Evolutionary conservation across 257 asterid genomes (phyloP), one percentile per base, ranked within the genome.

Genomic region (Perilla frutescens): DNA sequence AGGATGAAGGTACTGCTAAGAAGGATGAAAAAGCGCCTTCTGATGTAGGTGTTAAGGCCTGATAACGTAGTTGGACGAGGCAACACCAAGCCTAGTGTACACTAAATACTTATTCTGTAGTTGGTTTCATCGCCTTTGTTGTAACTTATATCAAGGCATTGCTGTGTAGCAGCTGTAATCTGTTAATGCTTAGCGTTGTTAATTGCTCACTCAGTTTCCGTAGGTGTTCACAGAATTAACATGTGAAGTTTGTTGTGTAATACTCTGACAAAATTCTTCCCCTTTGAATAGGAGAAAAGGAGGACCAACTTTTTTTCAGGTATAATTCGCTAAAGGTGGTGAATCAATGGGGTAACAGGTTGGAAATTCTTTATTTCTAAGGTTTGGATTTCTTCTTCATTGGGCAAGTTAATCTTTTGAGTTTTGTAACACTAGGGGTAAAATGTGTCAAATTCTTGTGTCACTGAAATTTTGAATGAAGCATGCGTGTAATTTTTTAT

Each of bases 11-110:
- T 14, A 84, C 66, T 62, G 81, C 66, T 6, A 85, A 57, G 45
- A 79, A 84, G 73, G 85, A 76, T 54, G 81, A 65, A 11, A 76
- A 64, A 8, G 74, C 79, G 48, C 70, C 88, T 77, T 48, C 90
- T 1, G 55, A 71, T 66, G 80, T 74, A 70, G 84, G 74, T 47
- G 87, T 90, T 37, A 80, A 85, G 81, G 83, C 88, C 64, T 88
- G 80, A 84, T 62, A 48, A 49, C 53, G 29, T 36, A 6, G 58
- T 50, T 58, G 47, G 64, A 43, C 8, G 66, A 48, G 15, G 75
- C 66, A 41, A 43, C 67, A 59, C 41, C 43, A 37, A 70, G 68
- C 62, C 43, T 59, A 69, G 74, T 79, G 79, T 71, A 76, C 79
- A 66, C 79, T 78, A 64, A 29, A 12, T 59, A 26, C 32, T 4